Conservation (phyloP, 2,329 filamentous ascomycete genomes). For the Diaporthe citriasiana region DNA sequence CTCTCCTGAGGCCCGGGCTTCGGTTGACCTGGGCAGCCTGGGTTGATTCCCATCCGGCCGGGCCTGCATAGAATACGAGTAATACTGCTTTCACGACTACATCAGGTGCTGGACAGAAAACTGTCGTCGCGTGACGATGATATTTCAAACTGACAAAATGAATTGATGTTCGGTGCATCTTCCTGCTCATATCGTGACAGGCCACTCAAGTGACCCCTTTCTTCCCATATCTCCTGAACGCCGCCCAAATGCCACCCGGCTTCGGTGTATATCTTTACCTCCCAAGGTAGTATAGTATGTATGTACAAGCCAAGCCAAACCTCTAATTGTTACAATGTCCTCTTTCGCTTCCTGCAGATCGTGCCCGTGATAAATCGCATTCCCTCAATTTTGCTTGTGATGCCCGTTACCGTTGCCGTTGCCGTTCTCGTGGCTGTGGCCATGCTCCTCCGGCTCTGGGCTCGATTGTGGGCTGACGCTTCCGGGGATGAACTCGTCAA, state of each 20-base stretch:
- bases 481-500: constrained; percentile 84
- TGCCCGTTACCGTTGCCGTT: constrained; percentile 50
- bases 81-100: not conserved
- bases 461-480: constrained; percentile 70
- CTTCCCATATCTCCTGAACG: constrained; percentile 38
- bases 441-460: constrained; percentile 71
- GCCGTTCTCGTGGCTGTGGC: constrained; percentile 58
- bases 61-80: constrained; percentile 4
- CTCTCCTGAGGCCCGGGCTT: not conserved
- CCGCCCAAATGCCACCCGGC: constrained; percentile 39
- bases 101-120: not conserved
- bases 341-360: not conserved
- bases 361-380: not conserved
- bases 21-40: not conserved
- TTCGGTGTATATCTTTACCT: constrained; percentile 35
- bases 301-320: constrained; percentile 23
- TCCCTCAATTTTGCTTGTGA: constrained; percentile 31
- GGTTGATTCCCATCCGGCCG: constrained; percentile 24
- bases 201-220: constrained; percentile 28
- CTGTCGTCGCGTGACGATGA: not conserved
- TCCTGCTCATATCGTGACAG: constrained; percentile 27
- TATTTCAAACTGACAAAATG: constrained; percentile 8
- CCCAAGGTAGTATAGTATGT: constrained; percentile 26
- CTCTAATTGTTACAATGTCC: constrained; percentile 8
- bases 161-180: constrained; percentile 25